phyloP scores from a whole-genome alignment of 23 red algal genomes.

The Gracilariopsis chorda region DNA sequence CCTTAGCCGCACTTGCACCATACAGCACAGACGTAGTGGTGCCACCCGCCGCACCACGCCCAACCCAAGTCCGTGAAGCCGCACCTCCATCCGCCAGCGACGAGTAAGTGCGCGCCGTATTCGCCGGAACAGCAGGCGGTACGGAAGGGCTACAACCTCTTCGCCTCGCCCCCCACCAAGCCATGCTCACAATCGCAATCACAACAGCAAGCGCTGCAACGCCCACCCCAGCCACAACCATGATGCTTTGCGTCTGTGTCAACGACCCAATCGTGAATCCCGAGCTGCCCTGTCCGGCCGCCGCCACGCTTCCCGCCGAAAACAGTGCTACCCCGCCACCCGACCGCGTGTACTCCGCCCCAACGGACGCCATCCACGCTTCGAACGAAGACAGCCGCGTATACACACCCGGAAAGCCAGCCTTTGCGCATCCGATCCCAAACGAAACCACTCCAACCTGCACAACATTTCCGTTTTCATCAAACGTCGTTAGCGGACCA shows the following conservation, averaged over 20 bases:
- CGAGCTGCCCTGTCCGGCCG: neutral
- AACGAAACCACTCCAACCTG: slow-evolving; percentile 67
- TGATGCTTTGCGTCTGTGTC: neutral
- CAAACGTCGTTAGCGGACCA: slow-evolving; percentile 39
- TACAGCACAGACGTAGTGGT: too few relatives aligned
- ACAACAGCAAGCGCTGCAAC: neutral
- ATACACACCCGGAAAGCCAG: slow-evolving; percentile 55
- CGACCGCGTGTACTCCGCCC: neutral
- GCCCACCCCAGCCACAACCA: neutral
- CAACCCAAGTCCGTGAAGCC: too few relatives aligned
- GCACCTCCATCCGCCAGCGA: too few relatives aligned
- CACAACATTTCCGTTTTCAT: slow-evolving; percentile 32
- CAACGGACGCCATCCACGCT: slow-evolving; percentile 29
- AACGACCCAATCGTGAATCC: neutral
- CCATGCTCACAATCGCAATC: neutral
- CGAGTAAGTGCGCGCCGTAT: neutral
- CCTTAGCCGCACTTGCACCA: too few relatives aligned
- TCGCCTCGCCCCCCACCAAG: neutral
- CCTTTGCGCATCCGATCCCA: slow-evolving; percentile 60
- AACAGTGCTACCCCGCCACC: neutral
- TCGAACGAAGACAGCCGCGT: slow-evolving; percentile 42
- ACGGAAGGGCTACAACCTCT: neutral
- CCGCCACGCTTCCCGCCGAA: neutral
- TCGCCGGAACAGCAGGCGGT: neutral
- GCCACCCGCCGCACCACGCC: too few relatives aligned